These are phyloP conservation scores for Hyphopichia burtonii DNA, from an alignment of 1,139 yeast genomes.

Conservation along the genomic window DNA sequence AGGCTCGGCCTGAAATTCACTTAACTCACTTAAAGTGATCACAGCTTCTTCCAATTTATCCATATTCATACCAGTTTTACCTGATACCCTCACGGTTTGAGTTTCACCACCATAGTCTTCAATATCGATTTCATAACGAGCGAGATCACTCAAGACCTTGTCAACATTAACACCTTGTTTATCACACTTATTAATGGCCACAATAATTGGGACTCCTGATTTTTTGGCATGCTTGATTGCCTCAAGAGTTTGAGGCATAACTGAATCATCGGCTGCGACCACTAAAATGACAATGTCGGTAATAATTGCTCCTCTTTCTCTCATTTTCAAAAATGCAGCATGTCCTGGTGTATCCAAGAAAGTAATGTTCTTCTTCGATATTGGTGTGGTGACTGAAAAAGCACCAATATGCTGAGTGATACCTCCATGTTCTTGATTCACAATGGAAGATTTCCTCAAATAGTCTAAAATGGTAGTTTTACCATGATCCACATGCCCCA, in stretches of 20 bases:
- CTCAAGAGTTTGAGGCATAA: constrained; percentile 96
- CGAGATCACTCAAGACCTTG: constrained; percentile 73
- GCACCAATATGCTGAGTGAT: constrained; percentile 99
- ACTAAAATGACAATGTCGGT: constrained; percentile 92
- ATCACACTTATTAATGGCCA: constrained; percentile 92
- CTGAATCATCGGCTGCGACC: constrained; percentile 98
- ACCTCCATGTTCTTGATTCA: constrained; percentile 88
- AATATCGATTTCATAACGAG: constrained; percentile 75
- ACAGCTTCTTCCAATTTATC: constrained; percentile 88
- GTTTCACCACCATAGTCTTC: constrained; percentile 97
- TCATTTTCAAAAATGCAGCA: constrained; percentile 93
- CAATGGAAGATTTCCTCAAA: constrained; percentile 80
- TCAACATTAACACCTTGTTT: constrained; percentile 71
- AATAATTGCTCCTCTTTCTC: constrained; percentile 93
- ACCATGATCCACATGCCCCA: constrained; percentile 99
- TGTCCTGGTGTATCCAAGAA: constrained; percentile 98
- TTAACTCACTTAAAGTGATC: constrained; percentile 76
- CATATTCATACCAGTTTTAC: constrained; percentile 76
- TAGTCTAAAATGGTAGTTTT: constrained; percentile 91
- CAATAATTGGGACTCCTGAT: constrained; percentile 82
- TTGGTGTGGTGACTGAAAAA: constrained; percentile 77
- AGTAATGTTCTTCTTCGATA: constrained; percentile 73
- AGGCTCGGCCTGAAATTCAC: constrained; percentile 70
- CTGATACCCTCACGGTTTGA: constrained; percentile 86
- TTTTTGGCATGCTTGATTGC: constrained; percentile 91